Evolutionary conservation across 1,139 yeast species (phyloP), one percentile per base, ranked within the genome.

Genomic region (Geotrichum bryndzae): DNA sequence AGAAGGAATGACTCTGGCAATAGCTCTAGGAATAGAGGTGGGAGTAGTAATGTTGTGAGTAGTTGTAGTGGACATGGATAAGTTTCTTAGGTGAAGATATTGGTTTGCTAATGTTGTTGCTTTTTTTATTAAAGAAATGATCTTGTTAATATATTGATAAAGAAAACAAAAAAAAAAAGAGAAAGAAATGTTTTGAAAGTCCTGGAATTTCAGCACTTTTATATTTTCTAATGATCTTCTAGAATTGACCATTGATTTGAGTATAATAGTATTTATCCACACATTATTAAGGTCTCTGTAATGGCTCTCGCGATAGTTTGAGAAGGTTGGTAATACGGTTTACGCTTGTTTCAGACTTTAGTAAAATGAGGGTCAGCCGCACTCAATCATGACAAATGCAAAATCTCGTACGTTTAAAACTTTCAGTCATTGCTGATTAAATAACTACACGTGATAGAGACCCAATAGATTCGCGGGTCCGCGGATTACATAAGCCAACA

Each of bases 1-100:
- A 38, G 95, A 94, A 63, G 82, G 76, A 66, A 89, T 80, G 56
- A 82, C 78, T 70, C 84, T 85, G 54, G 81, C 74, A 64, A 90
- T 80, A 11, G 86, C 75, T 79, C 94, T 82, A 25, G 70, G 64
- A 1, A 57, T 61, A 59, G 67, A 67, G 41, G 5, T 13, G 5
- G 41, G 5, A 2, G 41, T 35, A 41, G 48, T 18, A 2, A 23
- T 41, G 33, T 29, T 29, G 8, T 29, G 33, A 29, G 7, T 29
- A 41, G 48, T 15, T 41, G 48, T 8, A 15, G 18, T 41, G 25
- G 48, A 1, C n/a, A 41, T 41, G 22, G n/a, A 5, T 41, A 15
- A 41, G n/a, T 41, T n/a, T 41, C n/a, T 35, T 10, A 4, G n/a
- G 5, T 13, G 41, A 35, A 18, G 13, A 3, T n/a, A 15, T n/a